Conservation (phyloP, 1,284 basidiomycete genomes). For the Trichosporon coremiiforme region DNA sequence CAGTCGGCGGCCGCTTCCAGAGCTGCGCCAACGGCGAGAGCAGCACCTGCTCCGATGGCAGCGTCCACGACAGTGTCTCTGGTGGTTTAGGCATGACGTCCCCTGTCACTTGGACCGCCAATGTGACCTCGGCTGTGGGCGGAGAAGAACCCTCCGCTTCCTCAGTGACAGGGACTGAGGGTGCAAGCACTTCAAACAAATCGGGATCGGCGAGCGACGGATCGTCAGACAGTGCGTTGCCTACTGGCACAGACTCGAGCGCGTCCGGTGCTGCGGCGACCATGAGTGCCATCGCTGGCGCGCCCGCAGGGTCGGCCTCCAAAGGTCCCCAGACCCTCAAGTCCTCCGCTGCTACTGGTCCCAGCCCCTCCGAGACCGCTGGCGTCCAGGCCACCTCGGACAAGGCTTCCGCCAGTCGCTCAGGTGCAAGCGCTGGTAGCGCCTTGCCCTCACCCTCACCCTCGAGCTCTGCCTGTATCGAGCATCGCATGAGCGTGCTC, state of each 20-base stretch:
- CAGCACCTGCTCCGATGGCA: not conserved
- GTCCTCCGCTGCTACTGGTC: not conserved
- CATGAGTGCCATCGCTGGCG: not conserved
- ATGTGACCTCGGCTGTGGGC: not conserved
- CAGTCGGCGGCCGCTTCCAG: not conserved
- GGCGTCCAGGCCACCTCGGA: not conserved
- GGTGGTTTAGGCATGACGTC: not conserved
- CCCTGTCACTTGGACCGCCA: not conserved
- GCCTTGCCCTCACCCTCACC: not conserved
- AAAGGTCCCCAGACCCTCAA: not conserved
- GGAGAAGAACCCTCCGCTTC: not conserved
- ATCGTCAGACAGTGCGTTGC: not conserved
- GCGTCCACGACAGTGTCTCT: not conserved
- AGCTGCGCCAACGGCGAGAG: not conserved
- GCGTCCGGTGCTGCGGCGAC: not conserved
- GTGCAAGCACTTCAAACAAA: not conserved
- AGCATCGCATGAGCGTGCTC: not conserved
- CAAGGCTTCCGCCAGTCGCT: not conserved
- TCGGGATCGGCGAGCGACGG: not conserved
- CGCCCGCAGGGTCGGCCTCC: not conserved
- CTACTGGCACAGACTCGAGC: not conserved
- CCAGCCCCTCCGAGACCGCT: not conserved
- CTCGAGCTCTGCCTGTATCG: not conserved
- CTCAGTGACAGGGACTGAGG: not conserved
- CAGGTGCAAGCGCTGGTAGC: not conserved